Evolutionary conservation across 495 filamentous ascomycete species (phyloP).

Genomic region (Corynascus novoguineensis): DNA sequence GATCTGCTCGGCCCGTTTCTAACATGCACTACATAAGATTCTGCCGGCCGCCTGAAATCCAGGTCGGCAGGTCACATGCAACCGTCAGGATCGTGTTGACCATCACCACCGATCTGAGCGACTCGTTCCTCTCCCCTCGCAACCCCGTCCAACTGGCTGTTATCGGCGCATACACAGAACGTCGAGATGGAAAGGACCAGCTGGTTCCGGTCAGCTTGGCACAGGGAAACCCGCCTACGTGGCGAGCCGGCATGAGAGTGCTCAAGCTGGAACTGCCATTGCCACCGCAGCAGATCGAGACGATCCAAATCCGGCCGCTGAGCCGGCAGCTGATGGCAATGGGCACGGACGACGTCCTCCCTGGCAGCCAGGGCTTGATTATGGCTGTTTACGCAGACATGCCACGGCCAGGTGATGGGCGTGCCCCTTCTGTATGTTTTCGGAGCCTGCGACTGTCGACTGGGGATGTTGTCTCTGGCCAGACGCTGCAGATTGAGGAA

Average conservation of each 20-base stretch:
- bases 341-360: constrained; percentile 27
- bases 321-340: constrained; percentile 27
- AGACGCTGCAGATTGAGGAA: constrained; percentile 58
- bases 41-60: constrained; percentile 57
- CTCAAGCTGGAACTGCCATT: constrained; percentile 37
- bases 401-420: not conserved
- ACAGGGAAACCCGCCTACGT: constrained; percentile 18
- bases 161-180: constrained; percentile 45
- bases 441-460: constrained; percentile 32
- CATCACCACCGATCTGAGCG: constrained; percentile 86
- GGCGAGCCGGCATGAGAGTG: constrained; percentile 39
- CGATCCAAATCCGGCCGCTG: constrained; percentile 35
- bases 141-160: constrained; percentile 52
- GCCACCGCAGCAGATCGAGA: constrained; percentile 25
- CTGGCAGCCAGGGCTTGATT: constrained; percentile 27
- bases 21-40: constrained; percentile 72
- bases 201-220: constrained; percentile 32
- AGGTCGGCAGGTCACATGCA: constrained; percentile 31
- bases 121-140: constrained; percentile 69
- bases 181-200: constrained; percentile 37
- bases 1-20: too few species aligned
- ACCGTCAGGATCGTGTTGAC: constrained; percentile 52
- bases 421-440: constrained; percentile 26
- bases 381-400: constrained; percentile 38
- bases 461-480: constrained; percentile 9